Percentiles rank a stretch among this genome's conserved stretches.
phyloP scores from a whole-genome alignment of 164 flowering plant species.

The Magnolia officinalis region DNA sequence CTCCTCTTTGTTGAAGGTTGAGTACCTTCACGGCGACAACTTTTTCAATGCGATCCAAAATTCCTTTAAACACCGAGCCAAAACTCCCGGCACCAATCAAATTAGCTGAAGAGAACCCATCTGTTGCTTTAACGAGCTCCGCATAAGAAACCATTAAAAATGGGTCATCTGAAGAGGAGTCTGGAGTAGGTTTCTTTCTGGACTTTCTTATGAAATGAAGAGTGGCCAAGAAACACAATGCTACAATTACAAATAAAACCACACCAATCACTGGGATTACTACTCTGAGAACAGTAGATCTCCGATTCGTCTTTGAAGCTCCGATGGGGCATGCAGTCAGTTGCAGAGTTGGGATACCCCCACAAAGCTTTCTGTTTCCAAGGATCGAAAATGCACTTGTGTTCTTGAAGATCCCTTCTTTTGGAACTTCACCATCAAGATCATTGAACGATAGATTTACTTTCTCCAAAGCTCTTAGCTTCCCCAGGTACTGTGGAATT shows the following conservation, averaged over 20 bases:
- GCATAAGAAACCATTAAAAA: slow-evolving; percentile 15
- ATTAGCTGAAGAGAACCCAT: slow-evolving; percentile 24
- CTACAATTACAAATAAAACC: too few species aligned
- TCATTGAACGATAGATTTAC: slow-evolving; percentile 19
- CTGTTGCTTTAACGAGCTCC: neutral
- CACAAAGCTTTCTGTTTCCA: slow-evolving; percentile 4
- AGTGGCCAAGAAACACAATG: too few species aligned
- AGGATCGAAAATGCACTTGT: slow-evolving; percentile 15
- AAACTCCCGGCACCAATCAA: slow-evolving; percentile 34
- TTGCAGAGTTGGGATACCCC: neutral
- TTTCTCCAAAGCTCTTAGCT: neutral
- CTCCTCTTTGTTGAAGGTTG: slow-evolving; percentile 14
- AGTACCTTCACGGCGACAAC: slow-evolving; percentile 33
- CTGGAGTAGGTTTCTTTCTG: neutral
- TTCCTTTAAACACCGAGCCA: slow-evolving; percentile 34
- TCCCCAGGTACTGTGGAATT: slow-evolving; percentile 7
- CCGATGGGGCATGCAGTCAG: neutral
- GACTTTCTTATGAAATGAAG: neutral
- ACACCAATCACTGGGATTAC: neutral
- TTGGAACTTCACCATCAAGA: slow-evolving; percentile 14
- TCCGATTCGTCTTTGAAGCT: neutral
- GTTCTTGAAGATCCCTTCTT: slow-evolving; percentile 12
- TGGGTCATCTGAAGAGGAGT: neutral
- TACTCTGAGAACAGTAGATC: neutral
- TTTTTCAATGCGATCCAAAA: neutral